Evolutionary conservation across 2,329 filamentous ascomycete genomes (phyloP).

Genomic region (Aspergillus sojae): DNA sequence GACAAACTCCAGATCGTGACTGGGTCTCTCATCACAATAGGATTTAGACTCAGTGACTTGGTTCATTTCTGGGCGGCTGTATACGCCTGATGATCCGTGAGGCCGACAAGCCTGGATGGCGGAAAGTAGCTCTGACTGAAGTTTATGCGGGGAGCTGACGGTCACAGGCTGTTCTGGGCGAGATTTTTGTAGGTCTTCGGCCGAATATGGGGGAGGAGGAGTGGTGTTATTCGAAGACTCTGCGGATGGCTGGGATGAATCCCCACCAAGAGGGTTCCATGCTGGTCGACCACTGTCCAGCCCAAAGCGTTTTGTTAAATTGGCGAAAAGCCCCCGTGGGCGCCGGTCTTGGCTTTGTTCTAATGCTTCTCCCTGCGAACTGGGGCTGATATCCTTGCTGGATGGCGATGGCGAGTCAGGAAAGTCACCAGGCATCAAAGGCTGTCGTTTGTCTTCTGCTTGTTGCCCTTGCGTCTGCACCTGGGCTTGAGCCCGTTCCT

Average conservation of each 20-base stretch:
- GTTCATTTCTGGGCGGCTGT: conserved; percentile 70
- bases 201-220: conserved; percentile 45
- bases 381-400: conserved; percentile 31
- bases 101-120: conserved; percentile 78
- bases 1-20: conserved; percentile 71
- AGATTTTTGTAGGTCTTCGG: conserved; percentile 35
- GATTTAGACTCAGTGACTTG: conserved; percentile 78
- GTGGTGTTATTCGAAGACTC: conserved; percentile 25
- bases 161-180: conserved; percentile 35
- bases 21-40: conserved; percentile 79
- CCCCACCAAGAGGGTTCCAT: conserved; percentile 25
- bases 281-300: conserved; percentile 55
- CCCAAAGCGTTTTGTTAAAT: conserved; percentile 68
- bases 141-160: conserved; percentile 42
- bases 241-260: conserved; percentile 26
- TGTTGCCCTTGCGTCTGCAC: conserved; percentile 26
- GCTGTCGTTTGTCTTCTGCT: conserved; percentile 37
- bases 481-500: conserved; percentile 34
- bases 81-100: conserved; percentile 73
- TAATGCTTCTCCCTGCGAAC: conserved; percentile 26
- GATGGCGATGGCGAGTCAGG: conserved; percentile 69
- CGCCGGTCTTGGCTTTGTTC: conserved; percentile 45
- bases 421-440: conserved; percentile 74
- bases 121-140: conserved; percentile 62
- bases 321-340: conserved; percentile 65